A percentile compares a stretch with the other conserved stretches of the same genome.
These are phyloP conservation scores for Coemansia sp. DNA, from an alignment of 192 early-diverging fungal species.

Conservation along the genomic window DNA sequence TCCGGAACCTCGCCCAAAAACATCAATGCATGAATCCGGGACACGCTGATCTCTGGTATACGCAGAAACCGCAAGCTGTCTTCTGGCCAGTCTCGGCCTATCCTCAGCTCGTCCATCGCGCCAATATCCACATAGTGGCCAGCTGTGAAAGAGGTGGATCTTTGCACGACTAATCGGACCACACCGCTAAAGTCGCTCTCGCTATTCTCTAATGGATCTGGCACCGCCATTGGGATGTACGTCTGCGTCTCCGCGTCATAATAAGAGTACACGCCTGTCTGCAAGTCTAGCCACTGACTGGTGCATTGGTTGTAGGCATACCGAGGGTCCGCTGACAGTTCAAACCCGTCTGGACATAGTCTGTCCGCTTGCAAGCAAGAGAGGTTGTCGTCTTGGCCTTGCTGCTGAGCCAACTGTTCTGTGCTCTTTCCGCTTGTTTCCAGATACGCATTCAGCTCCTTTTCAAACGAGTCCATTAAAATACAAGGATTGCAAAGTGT, in stretches of 20 bases:
- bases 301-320: constrained; percentile 54
- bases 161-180: constrained; percentile 62
- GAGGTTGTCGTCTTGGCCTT: background rate
- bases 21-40: constrained; percentile 66
- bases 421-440: constrained; percentile 1
- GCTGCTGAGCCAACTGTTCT: background rate
- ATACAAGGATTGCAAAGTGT: background rate
- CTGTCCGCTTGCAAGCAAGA: background rate
- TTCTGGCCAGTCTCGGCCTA: constrained; percentile 63
- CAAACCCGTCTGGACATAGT: constrained; percentile 25
- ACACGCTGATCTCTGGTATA: constrained; percentile 65
- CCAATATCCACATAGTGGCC: constrained; percentile 60
- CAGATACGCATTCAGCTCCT: constrained; percentile 30
- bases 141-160: constrained; percentile 49
- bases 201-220: background rate
- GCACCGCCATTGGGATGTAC: constrained; percentile 43
- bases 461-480: constrained; percentile 22
- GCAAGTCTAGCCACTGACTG: constrained; percentile 60
- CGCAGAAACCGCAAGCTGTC: constrained; percentile 55
- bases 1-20: constrained; percentile 20
- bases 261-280: constrained; percentile 54
- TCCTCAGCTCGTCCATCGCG: constrained; percentile 52
- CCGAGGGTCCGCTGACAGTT: constrained; percentile 42
- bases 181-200: constrained; percentile 17
- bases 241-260: constrained; percentile 56